Percentiles rank a stretch among this genome's conserved stretches.
Evolutionary conservation across 169 alveolate genomes (phyloP).

Genomic region (Eimeria falciformis): DNA sequence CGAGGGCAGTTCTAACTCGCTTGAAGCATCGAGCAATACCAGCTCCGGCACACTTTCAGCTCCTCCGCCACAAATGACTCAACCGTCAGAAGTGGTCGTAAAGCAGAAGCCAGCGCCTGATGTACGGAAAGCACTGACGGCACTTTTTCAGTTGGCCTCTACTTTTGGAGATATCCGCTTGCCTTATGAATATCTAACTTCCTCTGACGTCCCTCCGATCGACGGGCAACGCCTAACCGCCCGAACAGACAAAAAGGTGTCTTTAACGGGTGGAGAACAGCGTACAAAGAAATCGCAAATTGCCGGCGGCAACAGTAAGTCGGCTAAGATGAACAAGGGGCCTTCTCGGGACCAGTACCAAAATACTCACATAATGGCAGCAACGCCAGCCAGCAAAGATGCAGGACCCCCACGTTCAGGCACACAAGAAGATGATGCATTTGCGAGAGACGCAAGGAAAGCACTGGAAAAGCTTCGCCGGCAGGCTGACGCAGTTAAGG

Average conservation of each 20-base stretch:
- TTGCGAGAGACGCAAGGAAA: background rate
- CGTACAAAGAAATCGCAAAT: background rate
- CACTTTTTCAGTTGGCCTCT: background rate
- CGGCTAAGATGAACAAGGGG: background rate
- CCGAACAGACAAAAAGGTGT: background rate
- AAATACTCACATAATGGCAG: background rate
- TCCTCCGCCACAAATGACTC: too few relatives aligned
- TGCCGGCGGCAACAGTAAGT: background rate
- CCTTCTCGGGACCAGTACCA: background rate
- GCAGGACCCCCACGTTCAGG: background rate
- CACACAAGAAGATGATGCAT: background rate
- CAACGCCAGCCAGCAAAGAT: background rate
- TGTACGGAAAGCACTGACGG: background rate
- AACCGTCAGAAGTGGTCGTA: too few relatives aligned
- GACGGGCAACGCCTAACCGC: background rate
- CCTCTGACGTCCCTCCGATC: background rate
- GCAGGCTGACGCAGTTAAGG: background rate
- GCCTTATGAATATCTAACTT: background rate
- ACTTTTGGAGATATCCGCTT: background rate
- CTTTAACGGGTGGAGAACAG: background rate
- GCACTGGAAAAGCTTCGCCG: background rate
- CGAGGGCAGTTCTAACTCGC: too few relatives aligned
- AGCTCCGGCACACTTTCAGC: too few relatives aligned
- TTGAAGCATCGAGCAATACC: too few relatives aligned
- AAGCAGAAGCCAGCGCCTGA: background rate